These are phyloP conservation scores for Dichotomocladium elegans DNA, from an alignment of 371 early-diverging fungal genomes.

Conservation along the genomic window DNA sequence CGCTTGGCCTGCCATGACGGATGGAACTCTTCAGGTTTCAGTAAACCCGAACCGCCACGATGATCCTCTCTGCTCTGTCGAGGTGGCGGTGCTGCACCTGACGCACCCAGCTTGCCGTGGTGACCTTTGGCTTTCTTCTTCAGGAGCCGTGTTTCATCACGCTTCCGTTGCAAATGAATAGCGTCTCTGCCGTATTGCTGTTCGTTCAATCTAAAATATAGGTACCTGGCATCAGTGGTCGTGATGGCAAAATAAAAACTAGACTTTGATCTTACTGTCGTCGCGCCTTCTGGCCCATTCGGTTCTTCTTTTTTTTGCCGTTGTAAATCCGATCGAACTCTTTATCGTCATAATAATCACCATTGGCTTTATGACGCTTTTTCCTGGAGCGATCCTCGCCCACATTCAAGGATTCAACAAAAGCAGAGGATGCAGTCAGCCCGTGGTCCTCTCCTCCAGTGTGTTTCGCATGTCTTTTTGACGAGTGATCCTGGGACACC, in stretches of 20 bases:
- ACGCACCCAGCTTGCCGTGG: too few relatives aligned
- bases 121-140: conserved; percentile 12
- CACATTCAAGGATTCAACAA: conserved; percentile 25
- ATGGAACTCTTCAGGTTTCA: conserved; percentile 19
- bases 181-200: conserved; percentile 38
- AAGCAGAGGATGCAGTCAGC: conserved; percentile 19
- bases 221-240: neutral
- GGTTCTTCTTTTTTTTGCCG: conserved; percentile 33
- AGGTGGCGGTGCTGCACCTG: too few relatives aligned
- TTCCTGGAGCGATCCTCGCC: conserved; percentile 9
- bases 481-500: too few relatives aligned
- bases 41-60: neutral
- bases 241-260: neutral
- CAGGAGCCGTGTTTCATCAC: conserved; percentile 16
- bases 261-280: conserved; percentile 47
- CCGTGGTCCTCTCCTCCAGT: neutral
- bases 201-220: conserved; percentile 32
- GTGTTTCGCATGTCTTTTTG: too few relatives aligned
- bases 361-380: conserved; percentile 6
- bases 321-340: conserved; percentile 40
- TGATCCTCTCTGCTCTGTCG: too few relatives aligned
- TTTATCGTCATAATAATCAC: conserved; percentile 4
- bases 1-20: conserved; percentile 52
- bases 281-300: conserved; percentile 39
- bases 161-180: conserved; percentile 29